Evolutionary conservation across 257 asterid species (phyloP).

Genomic region (Ilex aquifolium): DNA sequence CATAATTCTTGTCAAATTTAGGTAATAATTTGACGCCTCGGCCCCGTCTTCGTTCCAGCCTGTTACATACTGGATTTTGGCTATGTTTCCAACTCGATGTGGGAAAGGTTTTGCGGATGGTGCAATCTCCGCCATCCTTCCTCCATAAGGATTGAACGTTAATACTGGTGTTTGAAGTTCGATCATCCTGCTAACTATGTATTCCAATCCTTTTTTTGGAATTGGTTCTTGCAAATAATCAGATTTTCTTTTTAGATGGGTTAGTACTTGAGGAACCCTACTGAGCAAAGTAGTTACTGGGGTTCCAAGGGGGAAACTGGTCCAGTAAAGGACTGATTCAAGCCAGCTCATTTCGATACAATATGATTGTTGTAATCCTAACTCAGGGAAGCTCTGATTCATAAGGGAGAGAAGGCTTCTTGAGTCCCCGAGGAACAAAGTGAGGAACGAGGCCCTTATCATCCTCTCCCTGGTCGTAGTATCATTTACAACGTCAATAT

Average conservation of each 20-base stretch:
- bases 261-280: not conserved
- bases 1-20: slow-evolving; percentile 19
- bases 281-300: not conserved
- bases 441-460: slow-evolving; percentile 12
- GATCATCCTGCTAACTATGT: not conserved
- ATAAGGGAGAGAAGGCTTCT: slow-evolving; percentile 22
- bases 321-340: not conserved
- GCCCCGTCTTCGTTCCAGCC: slow-evolving; percentile 33
- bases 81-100: slow-evolving; percentile 37
- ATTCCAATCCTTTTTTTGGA: not conserved
- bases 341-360: not conserved
- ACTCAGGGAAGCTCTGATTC: slow-evolving; percentile 29
- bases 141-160: slow-evolving; percentile 40
- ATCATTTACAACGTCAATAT: no score
- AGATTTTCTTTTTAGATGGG: not conserved
- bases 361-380: slow-evolving; percentile 10
- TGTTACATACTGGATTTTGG: slow-evolving; percentile 36
- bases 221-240: not conserved
- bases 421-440: slow-evolving; percentile 44
- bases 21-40: slow-evolving; percentile 20
- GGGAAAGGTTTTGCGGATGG: slow-evolving; percentile 38
- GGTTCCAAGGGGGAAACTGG: not conserved
- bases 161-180: slow-evolving; percentile 15
- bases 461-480: no score
- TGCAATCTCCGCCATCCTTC: slow-evolving; percentile 35